phyloP scores from a whole-genome alignment of 495 filamentous ascomycete species.

The Polyplosphaeria fusca region DNA sequence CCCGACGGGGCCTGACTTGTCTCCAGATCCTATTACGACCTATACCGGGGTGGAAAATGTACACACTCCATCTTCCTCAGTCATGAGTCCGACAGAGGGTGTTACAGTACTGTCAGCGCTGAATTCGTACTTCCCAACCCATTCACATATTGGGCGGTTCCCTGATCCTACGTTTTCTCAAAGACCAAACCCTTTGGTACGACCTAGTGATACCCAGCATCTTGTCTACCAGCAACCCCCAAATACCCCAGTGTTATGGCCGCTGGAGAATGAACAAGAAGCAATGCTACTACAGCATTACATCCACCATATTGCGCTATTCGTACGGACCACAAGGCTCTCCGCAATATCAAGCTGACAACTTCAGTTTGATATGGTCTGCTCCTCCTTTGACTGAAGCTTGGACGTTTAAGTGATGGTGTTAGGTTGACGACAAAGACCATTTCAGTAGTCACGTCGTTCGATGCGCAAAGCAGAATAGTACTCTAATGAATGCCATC shows the following conservation, averaged over 20 bases:
- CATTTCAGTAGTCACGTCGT: constrained; percentile 25
- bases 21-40: background rate
- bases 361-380: constrained; percentile 25
- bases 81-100: constrained; percentile 13
- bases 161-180: background rate
- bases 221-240: constrained; percentile 22
- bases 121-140: constrained; percentile 19
- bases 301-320: constrained; percentile 26
- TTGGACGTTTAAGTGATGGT: too few species aligned
- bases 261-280: constrained; percentile 28
- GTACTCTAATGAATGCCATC: constrained; percentile 30
- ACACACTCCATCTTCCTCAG: constrained; percentile 3
- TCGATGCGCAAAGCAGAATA: constrained; percentile 25
- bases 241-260: constrained; percentile 23
- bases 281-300: constrained; percentile 30
- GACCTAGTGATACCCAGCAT: too few species aligned
- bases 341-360: background rate
- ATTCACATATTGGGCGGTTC: background rate
- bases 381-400: too few species aligned
- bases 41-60: background rate
- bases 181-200: constrained; percentile 5
- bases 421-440: constrained; percentile 11
- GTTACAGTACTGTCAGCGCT: constrained; percentile 25
- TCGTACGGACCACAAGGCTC: constrained; percentile 18
- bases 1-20: constrained; percentile 2